These are phyloP conservation scores for Komagataella populi DNA, from an alignment of 805 yeast genomes.

Conservation along the genomic window DNA sequence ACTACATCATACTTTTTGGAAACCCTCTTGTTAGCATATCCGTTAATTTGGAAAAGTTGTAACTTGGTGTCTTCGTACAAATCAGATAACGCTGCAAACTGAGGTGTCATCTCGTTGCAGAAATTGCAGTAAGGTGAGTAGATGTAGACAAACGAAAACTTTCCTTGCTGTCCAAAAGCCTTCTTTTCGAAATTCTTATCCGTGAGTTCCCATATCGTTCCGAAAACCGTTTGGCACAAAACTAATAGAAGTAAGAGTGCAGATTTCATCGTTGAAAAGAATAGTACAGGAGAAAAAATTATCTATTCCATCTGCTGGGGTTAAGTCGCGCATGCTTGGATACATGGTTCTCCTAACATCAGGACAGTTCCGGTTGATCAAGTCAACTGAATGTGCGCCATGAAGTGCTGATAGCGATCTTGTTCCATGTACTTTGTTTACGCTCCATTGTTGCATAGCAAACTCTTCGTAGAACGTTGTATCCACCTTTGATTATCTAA, in stretches of 20 bases:
- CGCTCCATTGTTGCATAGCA: too few species aligned
- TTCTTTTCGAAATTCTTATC: neutral
- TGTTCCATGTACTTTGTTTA: too few species aligned
- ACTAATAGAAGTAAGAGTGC: neutral
- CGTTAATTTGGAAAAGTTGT: conserved; percentile 22
- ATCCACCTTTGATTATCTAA: too few species aligned
- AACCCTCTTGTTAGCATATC: conserved; percentile 18
- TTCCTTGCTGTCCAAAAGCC: conserved; percentile 1
- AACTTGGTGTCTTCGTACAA: conserved; percentile 25
- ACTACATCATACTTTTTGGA: conserved; percentile 23
- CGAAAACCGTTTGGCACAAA: neutral
- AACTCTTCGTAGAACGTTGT: too few species aligned
- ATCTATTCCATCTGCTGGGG: neutral
- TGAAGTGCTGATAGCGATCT: too few species aligned
- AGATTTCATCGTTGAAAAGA: neutral
- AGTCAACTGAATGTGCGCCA: too few species aligned
- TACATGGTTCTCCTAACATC: too few species aligned
- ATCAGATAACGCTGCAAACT: conserved; percentile 26
- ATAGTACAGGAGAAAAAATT: neutral
- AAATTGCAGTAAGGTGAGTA: conserved; percentile 30
- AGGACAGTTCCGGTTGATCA: too few species aligned
- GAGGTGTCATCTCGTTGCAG: conserved; percentile 32
- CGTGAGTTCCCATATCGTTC: neutral
- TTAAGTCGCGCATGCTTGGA: neutral
- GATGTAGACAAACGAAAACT: conserved; percentile 3